A percentile compares a stretch with the other conserved stretches of the same genome.
Evolutionary conservation across 202 grass and related monocot genomes (phyloP).

Genomic region (Carex arenaria): DNA sequence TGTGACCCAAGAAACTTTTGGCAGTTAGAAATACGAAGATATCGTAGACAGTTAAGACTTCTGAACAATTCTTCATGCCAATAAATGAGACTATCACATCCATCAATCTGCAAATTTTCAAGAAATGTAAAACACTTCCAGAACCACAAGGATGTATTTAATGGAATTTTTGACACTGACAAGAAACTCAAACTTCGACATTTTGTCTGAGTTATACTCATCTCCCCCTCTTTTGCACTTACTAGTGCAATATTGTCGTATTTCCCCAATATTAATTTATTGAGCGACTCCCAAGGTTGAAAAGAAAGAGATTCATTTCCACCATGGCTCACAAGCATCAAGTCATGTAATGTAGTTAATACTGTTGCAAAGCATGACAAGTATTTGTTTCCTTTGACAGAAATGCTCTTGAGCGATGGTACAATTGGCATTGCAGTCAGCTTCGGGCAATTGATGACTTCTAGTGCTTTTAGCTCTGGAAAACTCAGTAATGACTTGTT

Average conservation of each 20-base stretch:
- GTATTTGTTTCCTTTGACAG: background rate
- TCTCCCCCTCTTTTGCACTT: background rate
- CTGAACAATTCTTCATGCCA: slow-evolving; percentile 32
- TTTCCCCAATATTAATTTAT: background rate
- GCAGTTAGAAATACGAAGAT: fast-evolving
- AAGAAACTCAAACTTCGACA: background rate
- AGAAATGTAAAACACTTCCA: slow-evolving; percentile 12
- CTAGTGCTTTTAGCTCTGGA: background rate
- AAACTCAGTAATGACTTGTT: background rate
- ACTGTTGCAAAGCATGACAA: background rate
- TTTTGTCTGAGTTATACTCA: background rate
- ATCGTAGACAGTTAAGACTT: slow-evolving; percentile 3
- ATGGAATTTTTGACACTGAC: background rate
- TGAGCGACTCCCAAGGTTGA: background rate
- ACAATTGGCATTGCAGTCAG: background rate
- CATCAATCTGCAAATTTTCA: fast-evolving
- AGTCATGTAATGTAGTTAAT: background rate
- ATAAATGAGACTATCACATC: background rate
- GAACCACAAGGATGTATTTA: background rate
- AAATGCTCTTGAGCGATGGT: background rate
- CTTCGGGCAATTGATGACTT: slow-evolving; percentile 2
- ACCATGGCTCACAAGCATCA: background rate
- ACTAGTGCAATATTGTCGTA: background rate
- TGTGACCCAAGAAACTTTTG: background rate
- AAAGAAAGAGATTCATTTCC: background rate